These are phyloP conservation scores for Xylaria telfairii DNA, from an alignment of 495 filamentous ascomycete species.

Conservation along the genomic window DNA sequence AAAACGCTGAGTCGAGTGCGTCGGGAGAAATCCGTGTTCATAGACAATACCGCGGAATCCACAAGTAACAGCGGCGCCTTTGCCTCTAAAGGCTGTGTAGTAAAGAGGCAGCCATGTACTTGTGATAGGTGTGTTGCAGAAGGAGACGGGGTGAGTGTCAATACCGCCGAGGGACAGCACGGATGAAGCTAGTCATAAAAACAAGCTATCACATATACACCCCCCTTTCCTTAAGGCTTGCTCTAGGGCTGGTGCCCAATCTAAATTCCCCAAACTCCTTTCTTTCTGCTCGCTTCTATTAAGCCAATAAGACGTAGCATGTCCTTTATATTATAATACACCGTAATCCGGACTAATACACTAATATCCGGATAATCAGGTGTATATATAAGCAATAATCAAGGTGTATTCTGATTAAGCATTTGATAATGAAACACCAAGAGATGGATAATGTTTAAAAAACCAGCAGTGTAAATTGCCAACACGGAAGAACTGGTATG, in stretches of 20 bases:
- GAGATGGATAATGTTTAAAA: no score
- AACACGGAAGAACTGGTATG: no score
- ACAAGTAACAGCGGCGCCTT: not conserved
- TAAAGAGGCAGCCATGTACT: not conserved
- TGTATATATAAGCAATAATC: no score
- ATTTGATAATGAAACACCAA: no score
- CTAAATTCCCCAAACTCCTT: not conserved
- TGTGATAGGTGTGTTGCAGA: not conserved
- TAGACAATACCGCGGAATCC: not conserved
- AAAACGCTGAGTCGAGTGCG: not conserved
- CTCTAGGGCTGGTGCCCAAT: not conserved
- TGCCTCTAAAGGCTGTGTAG: not conserved
- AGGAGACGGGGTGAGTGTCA: not conserved
- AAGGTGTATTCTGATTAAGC: no score
- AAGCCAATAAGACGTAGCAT: not conserved
- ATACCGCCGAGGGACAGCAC: not conserved
- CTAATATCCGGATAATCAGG: no score
- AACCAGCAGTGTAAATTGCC: no score
- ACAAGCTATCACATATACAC: not conserved
- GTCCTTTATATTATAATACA: no score
- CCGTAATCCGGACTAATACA: no score
- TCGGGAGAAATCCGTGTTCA: not conserved
- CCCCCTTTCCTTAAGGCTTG: not conserved
- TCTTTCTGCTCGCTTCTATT: not conserved
- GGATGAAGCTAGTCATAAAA: not conserved